Evolutionary conservation across 345 rosid genomes (phyloP), one percentile per base, ranked within the genome.

Genomic region (Brassica nigra): DNA sequence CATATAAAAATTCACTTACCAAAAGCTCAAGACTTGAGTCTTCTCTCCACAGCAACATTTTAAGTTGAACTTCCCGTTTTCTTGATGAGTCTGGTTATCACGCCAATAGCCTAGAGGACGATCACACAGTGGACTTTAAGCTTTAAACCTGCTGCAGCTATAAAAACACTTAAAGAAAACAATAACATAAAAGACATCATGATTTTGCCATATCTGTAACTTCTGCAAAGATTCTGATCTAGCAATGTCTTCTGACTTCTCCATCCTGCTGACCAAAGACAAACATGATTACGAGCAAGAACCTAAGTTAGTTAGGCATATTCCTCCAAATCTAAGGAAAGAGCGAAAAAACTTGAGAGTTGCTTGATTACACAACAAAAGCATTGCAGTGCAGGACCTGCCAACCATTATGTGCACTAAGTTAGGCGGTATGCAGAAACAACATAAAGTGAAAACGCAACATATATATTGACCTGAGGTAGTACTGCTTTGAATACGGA

Each of bases 141-240:
- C 84, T 76, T 42, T 18, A 18, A 76, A 47, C 84, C 72, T 81
- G 81, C 70, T 81, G 67, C 57, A 67, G 78, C 78, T 68, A 76
- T 47, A 31, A 66, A 57, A 76, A 62, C 52, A 69, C 63, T 6
- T 7, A 6, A 36, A 36, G 8, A 34, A 36, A 36, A 36, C 39
- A 36, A 72, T 57, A 62, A 55, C 62, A 75, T 55, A 75, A 80
- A 64, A 18, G 18, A 54, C 54, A 36, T 36, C 30, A 37, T 70
- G 49, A 73, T 68, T 76, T 83, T 83, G 90, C 91, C 93, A 86
- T 78, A 74, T 85, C 71, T 79, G 73, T 78, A 86, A 85, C 84
- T 78, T 86, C 83, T 80, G 90, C 86, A 83, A 76, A 84, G 87
- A 83, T 86, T 86, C 93, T 87, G 89, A 89, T 89, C 90, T 88